A percentile compares a stretch with the other conserved stretches of the same genome.
These are phyloP conservation scores for Mortierella antarctica DNA, from an alignment of 192 early-diverging fungal species.

Conservation along the genomic window DNA sequence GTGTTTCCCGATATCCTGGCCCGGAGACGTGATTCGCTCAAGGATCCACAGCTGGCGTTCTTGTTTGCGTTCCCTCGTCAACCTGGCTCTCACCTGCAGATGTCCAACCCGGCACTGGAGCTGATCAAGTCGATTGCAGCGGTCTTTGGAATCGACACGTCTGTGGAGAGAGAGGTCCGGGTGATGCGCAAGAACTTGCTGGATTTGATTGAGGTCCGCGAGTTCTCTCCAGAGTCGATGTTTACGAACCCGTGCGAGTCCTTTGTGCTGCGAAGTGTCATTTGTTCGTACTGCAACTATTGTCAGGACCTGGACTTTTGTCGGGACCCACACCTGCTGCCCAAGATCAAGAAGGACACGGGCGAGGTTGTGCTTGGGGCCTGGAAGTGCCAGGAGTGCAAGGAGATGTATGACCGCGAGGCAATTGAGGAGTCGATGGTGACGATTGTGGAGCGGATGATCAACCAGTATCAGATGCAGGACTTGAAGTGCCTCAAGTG, in stretches of 20 bases:
- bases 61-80: conserved; percentile 72
- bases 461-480: conserved; percentile 89
- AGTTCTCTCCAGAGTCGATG: conserved; percentile 82
- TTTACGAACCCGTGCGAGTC: conserved; percentile 89
- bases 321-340: conserved; percentile 78
- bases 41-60: conserved; percentile 57
- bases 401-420: conserved; percentile 79
- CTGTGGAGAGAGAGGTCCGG: conserved; percentile 82
- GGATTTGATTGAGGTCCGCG: conserved; percentile 76
- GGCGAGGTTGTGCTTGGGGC: conserved; percentile 43
- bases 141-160: conserved; percentile 80
- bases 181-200: conserved; percentile 85
- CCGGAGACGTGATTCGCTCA: conserved; percentile 37
- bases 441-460: conserved; percentile 70
- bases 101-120: conserved; percentile 84
- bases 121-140: conserved; percentile 82
- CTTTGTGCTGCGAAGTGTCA: conserved; percentile 80
- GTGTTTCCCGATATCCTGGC: conserved; percentile 69
- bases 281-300: conserved; percentile 90
- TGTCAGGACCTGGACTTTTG: conserved; percentile 92
- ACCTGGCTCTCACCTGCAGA: conserved; percentile 75
- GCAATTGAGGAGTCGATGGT: conserved; percentile 88
- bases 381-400: conserved; percentile 86
- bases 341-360: conserved; percentile 52
- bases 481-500: conserved; percentile 88